Base-by-base conservation (phyloP, 306 rosid species). In the Senna siamea region DNA sequence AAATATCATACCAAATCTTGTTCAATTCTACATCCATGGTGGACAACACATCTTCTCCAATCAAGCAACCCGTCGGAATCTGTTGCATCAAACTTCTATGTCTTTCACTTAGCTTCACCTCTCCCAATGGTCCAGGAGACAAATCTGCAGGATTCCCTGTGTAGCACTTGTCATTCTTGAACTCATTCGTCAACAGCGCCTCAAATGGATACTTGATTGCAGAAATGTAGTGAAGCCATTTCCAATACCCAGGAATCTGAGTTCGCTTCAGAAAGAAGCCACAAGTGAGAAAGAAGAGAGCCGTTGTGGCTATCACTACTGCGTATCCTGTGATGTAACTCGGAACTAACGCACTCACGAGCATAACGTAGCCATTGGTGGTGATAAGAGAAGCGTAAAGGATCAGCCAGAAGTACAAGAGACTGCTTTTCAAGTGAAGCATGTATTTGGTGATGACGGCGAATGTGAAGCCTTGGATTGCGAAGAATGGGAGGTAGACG, bases 161-260 rank as follows among this genome's bases (percentile, higher is more conserved):
- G 60, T 89, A 91, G 81, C 97, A 93, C 5, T 73, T 75, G 1
- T 22, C 58, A 0, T 89, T 91, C 72, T 81, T 63, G 86, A 93
- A 93, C 61, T 93, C 98, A 75, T 85, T 91, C 46, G 85, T 84
- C 35, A 93, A 59, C 91, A 93, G 58, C 10, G 96, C 93, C 81
- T 91, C 98, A 20, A 88, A 93, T 7, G 97, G 96, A 59, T 93
- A 93, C 77, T 91, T 93, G 23, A 93, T 91, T 9, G 98, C 97
- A 13, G 97, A 91, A 52, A 89, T 56, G 74, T 88, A 89, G 72
- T 93, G 93, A 17, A 93, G 91, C 98, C 98, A 93, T 73, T 68
- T 66, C 97, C 97, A 93, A 72, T 85, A 91, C 0, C 0, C 0
- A 0, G 98, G 97, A 26, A 91, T 93, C 77, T 91, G 87, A n/a